phyloP scores from a whole-genome alignment of 352 stramenopile genomes.

The Thalassiosira ordinaria region DNA sequence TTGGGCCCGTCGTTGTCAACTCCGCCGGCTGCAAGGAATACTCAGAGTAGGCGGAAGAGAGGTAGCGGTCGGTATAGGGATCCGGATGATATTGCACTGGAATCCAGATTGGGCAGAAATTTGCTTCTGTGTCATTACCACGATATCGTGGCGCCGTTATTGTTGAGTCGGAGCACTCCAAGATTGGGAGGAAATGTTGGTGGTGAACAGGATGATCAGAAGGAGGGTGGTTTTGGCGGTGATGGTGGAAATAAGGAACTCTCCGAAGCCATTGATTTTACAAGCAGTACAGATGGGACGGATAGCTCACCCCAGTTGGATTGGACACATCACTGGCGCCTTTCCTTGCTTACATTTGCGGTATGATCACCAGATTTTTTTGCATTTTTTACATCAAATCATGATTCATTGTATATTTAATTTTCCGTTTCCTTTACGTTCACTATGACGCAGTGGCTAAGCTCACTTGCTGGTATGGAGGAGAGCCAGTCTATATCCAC shows the following conservation, averaged over 20 bases:
- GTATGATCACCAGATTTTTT: slow-evolving; percentile 51
- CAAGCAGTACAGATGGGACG: slow-evolving; percentile 8
- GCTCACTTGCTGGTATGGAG: slow-evolving; percentile 49
- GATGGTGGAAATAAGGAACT: slow-evolving; percentile 16
- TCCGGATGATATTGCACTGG: slow-evolving; percentile 54
- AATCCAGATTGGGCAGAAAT: slow-evolving; percentile 77
- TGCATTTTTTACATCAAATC: not conserved
- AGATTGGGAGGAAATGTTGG: slow-evolving; percentile 4
- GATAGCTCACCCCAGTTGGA: slow-evolving; percentile 27
- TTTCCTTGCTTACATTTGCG: slow-evolving; percentile 77
- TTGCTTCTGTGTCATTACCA: slow-evolving; percentile 82
- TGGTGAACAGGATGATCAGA: slow-evolving; percentile 3
- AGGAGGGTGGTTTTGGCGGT: slow-evolving; percentile 3
- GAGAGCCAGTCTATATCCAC: slow-evolving; percentile 48
- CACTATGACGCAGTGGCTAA: slow-evolving; percentile 51
- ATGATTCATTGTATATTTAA: slow-evolving; percentile 2
- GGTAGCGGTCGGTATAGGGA: slow-evolving; percentile 3
- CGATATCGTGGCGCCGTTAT: slow-evolving; percentile 82
- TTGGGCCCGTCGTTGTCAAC: slow-evolving; percentile 20
- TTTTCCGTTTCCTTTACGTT: not conserved
- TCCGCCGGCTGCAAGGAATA: not conserved
- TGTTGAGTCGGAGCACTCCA: slow-evolving; percentile 72
- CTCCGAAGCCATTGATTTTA: slow-evolving; percentile 38
- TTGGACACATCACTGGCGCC: slow-evolving; percentile 82
- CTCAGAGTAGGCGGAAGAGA: slow-evolving; percentile 16